Evolutionary conservation across 805 yeast species (phyloP), one percentile per base, ranked within the genome.

Genomic region (Cyberlindnera maclurae): DNA sequence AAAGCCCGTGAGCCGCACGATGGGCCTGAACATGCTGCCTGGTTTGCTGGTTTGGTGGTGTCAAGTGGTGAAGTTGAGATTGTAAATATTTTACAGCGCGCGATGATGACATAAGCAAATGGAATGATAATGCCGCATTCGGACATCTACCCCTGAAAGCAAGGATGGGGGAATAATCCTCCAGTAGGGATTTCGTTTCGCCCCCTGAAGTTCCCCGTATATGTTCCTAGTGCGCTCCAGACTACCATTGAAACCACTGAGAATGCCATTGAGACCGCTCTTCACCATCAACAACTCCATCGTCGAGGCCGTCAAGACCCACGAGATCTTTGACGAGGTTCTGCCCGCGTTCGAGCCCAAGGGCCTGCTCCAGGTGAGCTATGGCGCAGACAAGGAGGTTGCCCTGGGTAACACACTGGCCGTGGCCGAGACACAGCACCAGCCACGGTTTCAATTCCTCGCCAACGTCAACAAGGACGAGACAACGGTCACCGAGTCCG

Each of bases 331-430:
- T 31, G 66, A 71, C n/a, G 75, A 71, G 39, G 69, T 68, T 37
- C 29, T 51, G 30, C 59, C 57, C 17, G 37, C 37, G 2, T 58
- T 58, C 38, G 42, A 47, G 17, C 62, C 63, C 16, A 42, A 43
- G 29, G 63, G 63, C 2, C 36, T 82, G 42, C 63, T 84, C 40
- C 73, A 82, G 41, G 78, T 80, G 44, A 73, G 77, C 33, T 84
- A 79, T 58, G 77, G 76, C n/a, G 59, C 62, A 16, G 63, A 61
- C 26, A 62, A 62, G 43, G 83, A 76, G 40, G 96, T 86, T 26
- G 73, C 88, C 1, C 63, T 85, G 67, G 97, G 96, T 15, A 86
- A 88, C 62, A 71, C 79, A 3, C 65, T 89, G 39, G 58, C 67
- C 31, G 79, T 75, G 6, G 69, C 64, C 4, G 82, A 78, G 33